These are phyloP conservation scores for Scutellaria barbata DNA, from an alignment of 257 asterid species.

Conservation along the genomic window DNA sequence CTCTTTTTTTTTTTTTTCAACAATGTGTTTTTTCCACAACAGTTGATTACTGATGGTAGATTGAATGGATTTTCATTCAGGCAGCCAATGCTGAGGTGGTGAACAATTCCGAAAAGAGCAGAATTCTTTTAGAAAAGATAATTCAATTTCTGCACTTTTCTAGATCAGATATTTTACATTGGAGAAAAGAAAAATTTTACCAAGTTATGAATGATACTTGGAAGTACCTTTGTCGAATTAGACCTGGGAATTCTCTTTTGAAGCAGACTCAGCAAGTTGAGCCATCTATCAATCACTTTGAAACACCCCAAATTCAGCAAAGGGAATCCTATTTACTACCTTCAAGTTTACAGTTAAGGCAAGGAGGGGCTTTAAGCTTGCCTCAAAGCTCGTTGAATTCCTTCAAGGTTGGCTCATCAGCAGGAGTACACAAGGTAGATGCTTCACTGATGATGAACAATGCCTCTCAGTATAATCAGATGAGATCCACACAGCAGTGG, in stretches of 20 bases:
- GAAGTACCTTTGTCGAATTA: neutral
- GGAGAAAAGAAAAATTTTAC: slow-evolving; percentile 35
- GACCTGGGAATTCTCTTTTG: neutral
- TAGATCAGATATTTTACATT: slow-evolving; percentile 29
- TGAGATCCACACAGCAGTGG: slow-evolving; percentile 36
- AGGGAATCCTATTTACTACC: slow-evolving; percentile 33
- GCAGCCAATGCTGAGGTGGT: slow-evolving; percentile 29
- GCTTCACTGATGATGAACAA: slow-evolving; percentile 25
- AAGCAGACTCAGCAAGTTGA: slow-evolving; percentile 39
- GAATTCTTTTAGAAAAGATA: neutral
- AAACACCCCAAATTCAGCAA: slow-evolving; percentile 38
- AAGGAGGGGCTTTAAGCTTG: slow-evolving; percentile 30
- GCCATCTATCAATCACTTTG: slow-evolving; percentile 29
- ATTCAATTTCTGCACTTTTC: slow-evolving; percentile 34
- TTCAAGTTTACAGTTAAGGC: slow-evolving; percentile 31
- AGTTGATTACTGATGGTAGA: slow-evolving; percentile 16
- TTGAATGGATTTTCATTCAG: slow-evolving; percentile 37
- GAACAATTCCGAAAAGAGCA: slow-evolving; percentile 14
- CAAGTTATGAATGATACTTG: slow-evolving; percentile 20
- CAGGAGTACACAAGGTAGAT: slow-evolving; percentile 27
- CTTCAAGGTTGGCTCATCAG: slow-evolving; percentile 38
- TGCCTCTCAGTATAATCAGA: slow-evolving; percentile 20
- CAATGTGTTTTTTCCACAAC: neutral
- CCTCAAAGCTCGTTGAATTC: slow-evolving; percentile 30
- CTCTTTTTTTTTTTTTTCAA: neutral